phyloP scores from a whole-genome alignment of 1,139 yeast genomes.

The Candida neerlandica region DNA sequence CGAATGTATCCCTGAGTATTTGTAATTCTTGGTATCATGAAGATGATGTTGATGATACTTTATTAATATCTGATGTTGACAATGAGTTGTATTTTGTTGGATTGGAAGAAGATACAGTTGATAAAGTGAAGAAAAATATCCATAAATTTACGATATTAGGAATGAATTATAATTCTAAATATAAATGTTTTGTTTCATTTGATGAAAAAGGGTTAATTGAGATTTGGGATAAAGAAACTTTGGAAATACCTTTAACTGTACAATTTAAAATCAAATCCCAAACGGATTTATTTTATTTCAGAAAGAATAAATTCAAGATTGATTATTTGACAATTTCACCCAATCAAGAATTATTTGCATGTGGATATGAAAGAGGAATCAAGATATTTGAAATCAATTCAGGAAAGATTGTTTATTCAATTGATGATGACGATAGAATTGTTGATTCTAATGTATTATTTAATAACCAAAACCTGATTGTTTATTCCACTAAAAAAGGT shows the following conservation, averaged over 20 bases:
- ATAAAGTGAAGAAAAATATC: constrained; percentile 12
- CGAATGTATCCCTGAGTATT: constrained; percentile 17
- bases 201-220: constrained; percentile 48
- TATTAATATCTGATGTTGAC: constrained; percentile 25
- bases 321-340: neutral
- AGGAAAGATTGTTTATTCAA: constrained; percentile 5
- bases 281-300: constrained; percentile 45
- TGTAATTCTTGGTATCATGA: constrained; percentile 23
- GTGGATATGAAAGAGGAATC: constrained; percentile 1
- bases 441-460: constrained; percentile 7
- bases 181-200: constrained; percentile 37
- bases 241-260: constrained; percentile 20
- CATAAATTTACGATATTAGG: constrained; percentile 33
- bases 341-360: constrained; percentile 1
- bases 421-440: constrained; percentile 6
- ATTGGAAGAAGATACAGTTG: constrained; percentile 19
- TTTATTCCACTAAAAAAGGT: constrained; percentile 9
- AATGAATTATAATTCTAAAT: constrained; percentile 29
- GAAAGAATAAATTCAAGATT: constrained; percentile 18
- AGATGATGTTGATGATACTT: constrained; percentile 17
- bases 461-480: constrained; percentile 5
- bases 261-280: constrained; percentile 41
- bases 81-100: constrained; percentile 17
- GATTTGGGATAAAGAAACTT: constrained; percentile 35
- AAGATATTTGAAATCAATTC: constrained; percentile 1